These are phyloP conservation scores for Grifola frondosa DNA, from an alignment of 1,284 basidiomycete species.

Conservation along the genomic window DNA sequence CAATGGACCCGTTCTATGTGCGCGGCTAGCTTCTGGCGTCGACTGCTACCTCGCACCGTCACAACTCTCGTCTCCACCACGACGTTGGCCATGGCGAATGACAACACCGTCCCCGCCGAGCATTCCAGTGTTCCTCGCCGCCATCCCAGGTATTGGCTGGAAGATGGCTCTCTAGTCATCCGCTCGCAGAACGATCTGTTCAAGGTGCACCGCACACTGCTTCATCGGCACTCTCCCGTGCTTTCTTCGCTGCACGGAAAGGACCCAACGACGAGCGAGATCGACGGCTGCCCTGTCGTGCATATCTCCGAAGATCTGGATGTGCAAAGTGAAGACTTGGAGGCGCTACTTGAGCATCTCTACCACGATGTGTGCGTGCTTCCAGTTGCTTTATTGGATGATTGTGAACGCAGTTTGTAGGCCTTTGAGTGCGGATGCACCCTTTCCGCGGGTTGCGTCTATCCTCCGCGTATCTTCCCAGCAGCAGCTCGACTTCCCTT, in stretches of 20 bases:
- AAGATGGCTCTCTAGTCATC: conserved; percentile 59
- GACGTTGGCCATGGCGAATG: no score
- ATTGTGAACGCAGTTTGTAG: conserved; percentile 33
- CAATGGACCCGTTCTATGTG: not conserved
- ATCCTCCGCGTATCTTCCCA: conserved; percentile 56
- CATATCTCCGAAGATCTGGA: conserved; percentile 35
- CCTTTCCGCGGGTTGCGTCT: conserved; percentile 47
- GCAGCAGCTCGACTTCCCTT: conserved; percentile 53
- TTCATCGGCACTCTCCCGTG: conserved; percentile 49
- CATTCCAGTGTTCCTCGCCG: conserved; percentile 1
- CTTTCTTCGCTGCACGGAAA: conserved; percentile 28
- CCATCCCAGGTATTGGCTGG: conserved; percentile 58
- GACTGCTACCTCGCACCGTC: conserved; percentile 6
- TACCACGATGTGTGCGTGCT: conserved; percentile 63
- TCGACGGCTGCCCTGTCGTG: conserved; percentile 23
- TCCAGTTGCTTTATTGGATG: not conserved
- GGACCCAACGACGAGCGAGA: not conserved
- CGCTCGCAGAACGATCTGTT: conserved; percentile 43
- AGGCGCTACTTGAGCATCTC: conserved; percentile 54
- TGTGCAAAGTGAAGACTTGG: conserved; percentile 47
- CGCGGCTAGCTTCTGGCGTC: not conserved
- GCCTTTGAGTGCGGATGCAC: conserved; percentile 40
- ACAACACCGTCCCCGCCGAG: not conserved
- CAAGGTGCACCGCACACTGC: conserved; percentile 52
- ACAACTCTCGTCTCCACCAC: conserved; percentile 6